Evolutionary conservation across 225 moss, liverwort and hornwort genomes (phyloP).

Genomic region (Anthoceros angustus): DNA sequence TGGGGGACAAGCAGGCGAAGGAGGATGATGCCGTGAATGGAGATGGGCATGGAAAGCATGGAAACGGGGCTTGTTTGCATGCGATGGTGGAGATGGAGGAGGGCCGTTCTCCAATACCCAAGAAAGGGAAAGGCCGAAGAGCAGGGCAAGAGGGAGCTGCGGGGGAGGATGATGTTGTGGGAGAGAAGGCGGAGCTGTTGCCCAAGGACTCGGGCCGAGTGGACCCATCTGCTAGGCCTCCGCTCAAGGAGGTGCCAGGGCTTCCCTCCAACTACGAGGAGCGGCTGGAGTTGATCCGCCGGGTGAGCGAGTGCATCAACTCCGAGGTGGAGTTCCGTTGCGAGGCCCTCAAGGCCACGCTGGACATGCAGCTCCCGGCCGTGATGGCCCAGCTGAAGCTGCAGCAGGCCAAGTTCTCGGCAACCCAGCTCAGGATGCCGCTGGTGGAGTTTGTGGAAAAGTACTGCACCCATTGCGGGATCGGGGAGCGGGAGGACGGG

Average conservation of each 20-base stretch:
- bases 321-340: not conserved
- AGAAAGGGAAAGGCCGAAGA: not conserved
- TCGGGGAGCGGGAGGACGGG: not conserved
- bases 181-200: not conserved
- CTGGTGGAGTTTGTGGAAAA: not conserved
- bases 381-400: constrained; percentile 4
- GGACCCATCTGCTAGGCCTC: too few relatives aligned
- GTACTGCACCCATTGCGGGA: not conserved
- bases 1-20: not conserved
- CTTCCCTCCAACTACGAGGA: not conserved
- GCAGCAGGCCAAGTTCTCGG: constrained; percentile 3
- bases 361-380: not conserved
- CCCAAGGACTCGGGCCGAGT: not conserved
- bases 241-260: not conserved
- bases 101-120: not conserved
- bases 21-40: not conserved
- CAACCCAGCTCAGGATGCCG: not conserved
- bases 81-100: not conserved
- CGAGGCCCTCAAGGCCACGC: not conserved
- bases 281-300: not conserved
- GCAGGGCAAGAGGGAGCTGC: not conserved
- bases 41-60: not conserved
- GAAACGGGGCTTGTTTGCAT: not conserved
- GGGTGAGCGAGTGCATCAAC: not conserved
- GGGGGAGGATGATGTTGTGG: not conserved